Evolutionary conservation across 805 yeast genomes (phyloP).

Genomic region (Spathaspora girioi): DNA sequence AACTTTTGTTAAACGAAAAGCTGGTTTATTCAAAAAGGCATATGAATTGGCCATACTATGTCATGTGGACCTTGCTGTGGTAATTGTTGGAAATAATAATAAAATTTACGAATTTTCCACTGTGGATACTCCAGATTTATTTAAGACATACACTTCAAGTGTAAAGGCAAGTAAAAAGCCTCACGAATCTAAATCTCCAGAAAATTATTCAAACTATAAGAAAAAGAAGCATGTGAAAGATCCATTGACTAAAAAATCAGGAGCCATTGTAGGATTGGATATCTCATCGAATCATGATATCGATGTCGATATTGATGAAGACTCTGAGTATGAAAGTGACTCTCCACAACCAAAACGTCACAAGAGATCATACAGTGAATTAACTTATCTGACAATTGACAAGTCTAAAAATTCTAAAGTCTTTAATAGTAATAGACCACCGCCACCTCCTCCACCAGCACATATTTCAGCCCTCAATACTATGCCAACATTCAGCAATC

Average conservation of each 20-base stretch:
- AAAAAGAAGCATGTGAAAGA: constrained; percentile 28
- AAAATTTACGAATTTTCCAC: constrained; percentile 83
- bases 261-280: constrained; percentile 7
- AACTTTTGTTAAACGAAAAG: constrained; percentile 90
- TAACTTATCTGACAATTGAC: background rate
- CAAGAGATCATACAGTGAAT: constrained; percentile 14
- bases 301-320: constrained; percentile 18
- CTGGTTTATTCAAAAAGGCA: constrained; percentile 87
- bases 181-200: constrained; percentile 61
- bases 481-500: constrained; percentile 16
- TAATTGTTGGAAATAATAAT: constrained; percentile 79
- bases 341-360: constrained; percentile 33
- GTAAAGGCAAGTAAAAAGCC: constrained; percentile 21
- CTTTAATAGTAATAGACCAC: constrained; percentile 9
- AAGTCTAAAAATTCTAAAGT: constrained; percentile 2
- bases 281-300: constrained; percentile 10
- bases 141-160: constrained; percentile 18
- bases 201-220: constrained; percentile 60
- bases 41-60: constrained; percentile 86
- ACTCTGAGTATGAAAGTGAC: constrained; percentile 28
- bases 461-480: constrained; percentile 14
- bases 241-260: constrained; percentile 10
- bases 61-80: constrained; percentile 88
- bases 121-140: constrained; percentile 46
- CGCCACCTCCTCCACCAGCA: constrained; percentile 12